Base-by-base conservation (phyloP, 2,329 filamentous ascomycete genomes). In the Alternaria rosae region DNA sequence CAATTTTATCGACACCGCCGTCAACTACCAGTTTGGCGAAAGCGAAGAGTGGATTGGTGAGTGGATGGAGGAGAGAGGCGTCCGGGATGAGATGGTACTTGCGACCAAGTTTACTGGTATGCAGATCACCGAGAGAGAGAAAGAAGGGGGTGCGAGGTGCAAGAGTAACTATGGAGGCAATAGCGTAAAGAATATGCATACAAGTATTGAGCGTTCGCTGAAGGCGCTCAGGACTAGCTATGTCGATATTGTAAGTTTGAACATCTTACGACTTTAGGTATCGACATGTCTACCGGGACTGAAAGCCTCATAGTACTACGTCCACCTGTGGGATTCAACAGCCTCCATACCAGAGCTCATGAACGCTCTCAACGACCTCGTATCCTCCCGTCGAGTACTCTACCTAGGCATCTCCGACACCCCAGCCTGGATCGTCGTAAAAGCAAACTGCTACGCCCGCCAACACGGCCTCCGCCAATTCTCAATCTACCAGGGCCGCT, bases 1-100 rank as follows among this genome's bases (percentile, higher is more conserved):
- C 23, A 92, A 92, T 79, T 92, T 92, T 76, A 89, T 92, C 71
- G 91, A 92, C 75, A 91, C 89, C 6, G 78, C 79, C 8, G 77
- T 76, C 59, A 77, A 76, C 58, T 82, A 82, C 61, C 78, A 81
- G 47, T 68, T 74, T 62, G 78, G 79, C 20, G 73, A 83, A 59
- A 78, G 74, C 17, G 81, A 83, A 69, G 66, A 73, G 20, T 82
- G 79, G 80, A 68, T 83, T 13, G 81, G 81, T 35, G 81, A 83
- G 54, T 83, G 80, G 81, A 79, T 83, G 76, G 69, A 78, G 57
- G 25, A 59, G 53, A 72, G 77, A 30, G 69, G 71, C 5, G 77
- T 76, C 32, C 73, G 81, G 8, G 80, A 82, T 57, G 73, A 76
- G 57, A 80, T 82, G 59, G 74, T 82, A 13, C 69, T 82, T 35